Evolutionary conservation across 140 eudicot genomes (phyloP).

Genomic region (Flaveria floridana): DNA sequence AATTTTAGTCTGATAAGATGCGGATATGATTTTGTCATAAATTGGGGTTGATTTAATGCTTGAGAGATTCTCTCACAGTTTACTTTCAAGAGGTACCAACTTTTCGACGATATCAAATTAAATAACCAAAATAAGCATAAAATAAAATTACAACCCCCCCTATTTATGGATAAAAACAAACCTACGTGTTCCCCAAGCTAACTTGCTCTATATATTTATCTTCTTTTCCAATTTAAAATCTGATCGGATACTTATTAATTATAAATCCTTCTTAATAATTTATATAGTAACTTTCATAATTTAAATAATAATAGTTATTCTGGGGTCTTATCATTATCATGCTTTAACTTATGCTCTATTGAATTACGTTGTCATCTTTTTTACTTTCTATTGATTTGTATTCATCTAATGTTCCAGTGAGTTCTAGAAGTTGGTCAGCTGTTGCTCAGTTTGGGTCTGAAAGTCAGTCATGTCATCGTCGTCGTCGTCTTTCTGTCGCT

Average conservation of each 20-base stretch:
- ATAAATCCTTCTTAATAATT: not conserved
- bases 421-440: conserved; percentile 45
- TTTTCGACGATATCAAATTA: not conserved
- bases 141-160: not conserved
- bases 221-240: not conserved
- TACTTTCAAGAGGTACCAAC: not conserved
- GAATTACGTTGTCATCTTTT: conserved; percentile 8
- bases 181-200: not conserved
- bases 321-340: not conserved
- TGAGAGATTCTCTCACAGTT: not conserved
- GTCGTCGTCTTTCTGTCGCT: conserved; percentile 56
- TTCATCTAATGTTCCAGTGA: conserved; percentile 96
- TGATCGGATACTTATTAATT: not conserved
- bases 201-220: not conserved
- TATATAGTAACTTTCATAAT: not conserved
- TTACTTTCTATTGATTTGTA: conserved; percentile 38
- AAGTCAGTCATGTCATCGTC: conserved; percentile 66
- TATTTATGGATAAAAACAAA: not conserved
- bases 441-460: conserved; percentile 91
- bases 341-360: not conserved
- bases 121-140: not conserved
- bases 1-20: not conserved
- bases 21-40: not conserved
- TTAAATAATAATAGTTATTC: not conserved
- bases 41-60: not conserved